Evolutionary conservation across 2,329 filamentous ascomycete genomes (phyloP).

Genomic region (Colletotrichum truncatum): DNA sequence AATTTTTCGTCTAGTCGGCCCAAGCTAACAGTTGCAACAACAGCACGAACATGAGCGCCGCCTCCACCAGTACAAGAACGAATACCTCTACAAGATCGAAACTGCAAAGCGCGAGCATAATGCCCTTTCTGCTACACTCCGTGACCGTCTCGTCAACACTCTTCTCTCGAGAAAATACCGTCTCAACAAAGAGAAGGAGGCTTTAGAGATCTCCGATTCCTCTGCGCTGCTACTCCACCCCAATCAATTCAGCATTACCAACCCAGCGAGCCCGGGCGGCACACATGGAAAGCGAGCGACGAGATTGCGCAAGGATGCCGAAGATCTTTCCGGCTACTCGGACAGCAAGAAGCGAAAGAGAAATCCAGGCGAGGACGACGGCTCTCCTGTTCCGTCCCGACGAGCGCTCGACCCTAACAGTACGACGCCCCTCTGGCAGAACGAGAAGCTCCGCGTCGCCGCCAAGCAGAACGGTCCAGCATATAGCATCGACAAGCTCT

Average conservation of each 20-base stretch:
- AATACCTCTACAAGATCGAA: slow-evolving; percentile 68
- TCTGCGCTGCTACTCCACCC: slow-evolving; percentile 73
- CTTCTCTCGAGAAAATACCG: slow-evolving; percentile 72
- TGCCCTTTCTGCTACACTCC: slow-evolving; percentile 67
- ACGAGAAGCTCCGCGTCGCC: slow-evolving; percentile 63
- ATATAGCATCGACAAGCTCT: slow-evolving; percentile 75
- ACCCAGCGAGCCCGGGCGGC: slow-evolving; percentile 71
- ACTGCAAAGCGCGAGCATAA: slow-evolving; percentile 70
- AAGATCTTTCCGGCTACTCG: slow-evolving; percentile 63
- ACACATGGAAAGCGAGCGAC: slow-evolving; percentile 71
- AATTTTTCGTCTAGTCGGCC: not conserved
- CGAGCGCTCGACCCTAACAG: slow-evolving; percentile 64
- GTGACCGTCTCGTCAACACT: slow-evolving; percentile 72
- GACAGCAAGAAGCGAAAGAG: slow-evolving; percentile 72
- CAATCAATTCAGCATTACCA: slow-evolving; percentile 73
- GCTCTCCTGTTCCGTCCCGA: slow-evolving; percentile 67
- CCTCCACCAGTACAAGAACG: slow-evolving; percentile 66
- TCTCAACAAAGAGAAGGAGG: slow-evolving; percentile 72
- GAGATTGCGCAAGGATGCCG: slow-evolving; percentile 67
- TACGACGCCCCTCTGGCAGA: slow-evolving; percentile 71
- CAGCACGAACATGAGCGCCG: slow-evolving; percentile 73
- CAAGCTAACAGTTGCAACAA: not conserved
- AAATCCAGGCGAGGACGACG: slow-evolving; percentile 68
- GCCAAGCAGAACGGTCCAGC: slow-evolving; percentile 67
- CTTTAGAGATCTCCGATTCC: slow-evolving; percentile 72